Percentiles rank a stretch among this genome's conserved stretches.
Evolutionary conservation across 768 basidiomycete genomes (phyloP).

Genomic region (Boletales sp.): DNA sequence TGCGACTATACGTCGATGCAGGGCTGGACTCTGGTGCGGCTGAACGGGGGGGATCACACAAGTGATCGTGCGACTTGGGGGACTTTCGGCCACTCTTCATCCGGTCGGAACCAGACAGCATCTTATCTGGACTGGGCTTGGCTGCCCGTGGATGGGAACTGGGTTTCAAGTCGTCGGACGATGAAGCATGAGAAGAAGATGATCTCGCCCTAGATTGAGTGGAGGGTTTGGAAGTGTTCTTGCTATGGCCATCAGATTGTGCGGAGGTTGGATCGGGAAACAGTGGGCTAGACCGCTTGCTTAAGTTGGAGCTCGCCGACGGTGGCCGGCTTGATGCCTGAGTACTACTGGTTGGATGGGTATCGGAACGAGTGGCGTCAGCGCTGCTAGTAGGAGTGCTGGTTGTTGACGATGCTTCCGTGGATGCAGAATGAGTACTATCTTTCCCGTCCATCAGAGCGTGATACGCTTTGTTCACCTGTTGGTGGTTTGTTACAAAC

Average conservation of each 20-base stretch:
- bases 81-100: constrained; percentile 14
- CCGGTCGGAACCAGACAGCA: constrained; percentile 16
- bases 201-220: constrained; percentile 11
- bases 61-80: constrained; percentile 22
- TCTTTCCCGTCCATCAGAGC: constrained; percentile 44
- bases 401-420: constrained; percentile 26
- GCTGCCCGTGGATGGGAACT: constrained; percentile 13
- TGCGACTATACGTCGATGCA: constrained; percentile 11
- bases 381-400: constrained; percentile 14
- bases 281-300: constrained; percentile 15
- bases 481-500: not conserved
- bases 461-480: constrained; percentile 59
- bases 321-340: constrained; percentile 29
- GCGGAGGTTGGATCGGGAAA: constrained; percentile 10
- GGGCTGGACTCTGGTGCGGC: constrained; percentile 5
- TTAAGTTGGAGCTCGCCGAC: constrained; percentile 29
- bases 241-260: constrained; percentile 10
- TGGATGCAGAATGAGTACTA: constrained; percentile 25
- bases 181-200: constrained; percentile 9
- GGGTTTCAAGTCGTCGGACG: constrained; percentile 10
- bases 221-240: constrained; percentile 9
- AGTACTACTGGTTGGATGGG: constrained; percentile 16
- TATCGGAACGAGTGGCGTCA: constrained; percentile 21
- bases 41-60: constrained; percentile 16
- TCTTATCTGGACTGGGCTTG: constrained; percentile 11